These are phyloP conservation scores for Diospyros lotus DNA, from an alignment of 148 eudicot species.

Conservation along the genomic window DNA sequence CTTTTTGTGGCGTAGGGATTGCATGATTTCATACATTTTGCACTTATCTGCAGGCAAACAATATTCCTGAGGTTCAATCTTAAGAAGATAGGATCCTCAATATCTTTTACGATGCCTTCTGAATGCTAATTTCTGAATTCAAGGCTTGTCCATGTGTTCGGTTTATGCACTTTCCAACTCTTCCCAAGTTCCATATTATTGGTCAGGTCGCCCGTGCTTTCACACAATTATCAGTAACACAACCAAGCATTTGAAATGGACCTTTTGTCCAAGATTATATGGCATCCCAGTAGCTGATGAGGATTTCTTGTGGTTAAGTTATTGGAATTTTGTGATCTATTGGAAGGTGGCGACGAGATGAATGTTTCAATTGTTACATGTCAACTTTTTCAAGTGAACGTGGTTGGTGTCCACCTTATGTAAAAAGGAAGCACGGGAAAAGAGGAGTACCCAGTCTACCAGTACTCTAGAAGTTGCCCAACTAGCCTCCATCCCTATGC, in stretches of 20 bases:
- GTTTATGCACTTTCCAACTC: neutral
- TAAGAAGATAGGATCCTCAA: neutral
- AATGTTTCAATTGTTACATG: neutral
- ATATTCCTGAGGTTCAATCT: neutral
- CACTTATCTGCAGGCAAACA: neutral
- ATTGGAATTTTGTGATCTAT: neutral
- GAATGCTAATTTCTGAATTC: neutral
- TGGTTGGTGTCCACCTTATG: conserved; percentile 1
- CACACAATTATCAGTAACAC: neutral
- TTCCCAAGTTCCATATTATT: neutral
- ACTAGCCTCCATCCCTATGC: no score
- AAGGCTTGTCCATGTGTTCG: neutral
- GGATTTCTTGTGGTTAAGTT: conserved; percentile 2
- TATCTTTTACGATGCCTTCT: neutral
- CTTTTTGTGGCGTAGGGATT: conserved; percentile 4
- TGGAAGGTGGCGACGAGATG: conserved; percentile 4
- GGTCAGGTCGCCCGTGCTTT: neutral
- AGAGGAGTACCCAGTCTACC: neutral
- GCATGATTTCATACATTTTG: neutral
- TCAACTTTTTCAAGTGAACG: neutral
- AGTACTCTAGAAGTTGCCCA: no score
- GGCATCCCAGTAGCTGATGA: neutral
- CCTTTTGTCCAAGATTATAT: neutral
- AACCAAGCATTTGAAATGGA: neutral
- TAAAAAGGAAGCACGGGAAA: neutral